These are phyloP conservation scores for Diutina siamensis DNA, from an alignment of 1,139 yeast genomes.

Conservation along the genomic window DNA sequence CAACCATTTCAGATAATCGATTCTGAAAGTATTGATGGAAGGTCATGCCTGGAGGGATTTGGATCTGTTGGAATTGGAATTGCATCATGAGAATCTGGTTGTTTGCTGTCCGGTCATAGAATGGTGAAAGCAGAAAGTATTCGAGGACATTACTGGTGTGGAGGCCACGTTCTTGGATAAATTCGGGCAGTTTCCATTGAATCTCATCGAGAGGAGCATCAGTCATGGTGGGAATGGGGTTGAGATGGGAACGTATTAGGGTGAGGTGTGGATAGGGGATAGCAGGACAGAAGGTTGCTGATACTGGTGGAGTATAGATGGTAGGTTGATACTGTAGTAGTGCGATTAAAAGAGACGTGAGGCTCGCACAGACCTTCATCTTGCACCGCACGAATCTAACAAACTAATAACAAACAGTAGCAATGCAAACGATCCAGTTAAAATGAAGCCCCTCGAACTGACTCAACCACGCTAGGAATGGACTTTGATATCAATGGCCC, in stretches of 20 bases:
- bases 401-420: too few species aligned
- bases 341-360: too few species aligned
- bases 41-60: slow-evolving; percentile 24
- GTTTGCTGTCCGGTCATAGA: slow-evolving; percentile 86
- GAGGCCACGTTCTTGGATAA: slow-evolving; percentile 83
- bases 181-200: slow-evolving; percentile 96
- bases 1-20: slow-evolving; percentile 68
- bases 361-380: too few species aligned
- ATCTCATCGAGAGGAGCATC: slow-evolving; percentile 60
- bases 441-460: too few species aligned
- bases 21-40: slow-evolving; percentile 33
- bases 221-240: slow-evolving; percentile 10
- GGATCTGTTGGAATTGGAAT: slow-evolving; percentile 63
- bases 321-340: background rate
- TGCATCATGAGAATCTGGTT: slow-evolving; percentile 96
- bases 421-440: too few species aligned
- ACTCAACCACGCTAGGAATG: too few species aligned
- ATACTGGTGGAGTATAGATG: background rate
- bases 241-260: too few species aligned
- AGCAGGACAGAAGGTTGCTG: too few species aligned
- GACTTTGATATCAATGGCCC: too few species aligned
- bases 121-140: slow-evolving; percentile 87
- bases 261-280: too few species aligned
- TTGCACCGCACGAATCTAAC: too few species aligned
- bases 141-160: slow-evolving; percentile 85